A percentile compares a stretch with the other conserved stretches of the same genome.
Conservation (phyloP, 2,329 filamentous ascomycete genomes). For the Cytospora mali region DNA sequence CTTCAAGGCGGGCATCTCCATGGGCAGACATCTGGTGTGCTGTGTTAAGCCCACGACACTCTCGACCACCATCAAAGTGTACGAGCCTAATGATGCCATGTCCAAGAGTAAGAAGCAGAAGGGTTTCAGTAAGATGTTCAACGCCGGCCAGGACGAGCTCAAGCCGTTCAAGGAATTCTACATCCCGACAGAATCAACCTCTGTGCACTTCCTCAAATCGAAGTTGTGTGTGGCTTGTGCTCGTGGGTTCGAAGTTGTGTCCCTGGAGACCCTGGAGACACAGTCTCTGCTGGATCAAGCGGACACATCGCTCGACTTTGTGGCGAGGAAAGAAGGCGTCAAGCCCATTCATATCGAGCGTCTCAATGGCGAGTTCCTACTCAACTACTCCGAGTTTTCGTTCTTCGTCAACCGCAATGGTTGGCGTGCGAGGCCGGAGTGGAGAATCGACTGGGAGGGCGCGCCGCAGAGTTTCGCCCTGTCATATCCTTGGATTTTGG, state of each 20-base stretch:
- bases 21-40: conserved; percentile 92
- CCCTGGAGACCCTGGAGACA: conserved; percentile 94
- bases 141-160: conserved; percentile 86
- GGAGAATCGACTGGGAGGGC: conserved; percentile 97
- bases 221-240: conserved; percentile 97
- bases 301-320: conserved; percentile 96
- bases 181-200: conserved; percentile 96
- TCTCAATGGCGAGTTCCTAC: conserved; percentile 92
- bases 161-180: conserved; percentile 99
- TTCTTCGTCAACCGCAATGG: conserved; percentile 99
- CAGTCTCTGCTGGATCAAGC: conserved; percentile 96
- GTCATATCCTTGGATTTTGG: conserved; percentile 94
- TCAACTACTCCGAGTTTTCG: conserved; percentile 98
- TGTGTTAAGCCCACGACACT: conserved; percentile 93
- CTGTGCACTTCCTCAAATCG: conserved; percentile 94
- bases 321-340: conserved; percentile 88
- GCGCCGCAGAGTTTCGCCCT: conserved; percentile 89
- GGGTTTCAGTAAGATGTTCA: conserved; percentile 94
- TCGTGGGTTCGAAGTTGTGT: conserved; percentile 95
- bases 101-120: conserved; percentile 94
- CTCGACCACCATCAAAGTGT: conserved; percentile 98
- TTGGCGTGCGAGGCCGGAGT: conserved; percentile 93
- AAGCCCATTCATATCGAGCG: conserved; percentile 97
- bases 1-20: conserved; percentile 95
- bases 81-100: conserved; percentile 93